A percentile compares a stretch with the other conserved stretches of the same genome.
phyloP scores from a whole-genome alignment of 1,139 yeast species.

The Yamadazyma diddensiae region DNA sequence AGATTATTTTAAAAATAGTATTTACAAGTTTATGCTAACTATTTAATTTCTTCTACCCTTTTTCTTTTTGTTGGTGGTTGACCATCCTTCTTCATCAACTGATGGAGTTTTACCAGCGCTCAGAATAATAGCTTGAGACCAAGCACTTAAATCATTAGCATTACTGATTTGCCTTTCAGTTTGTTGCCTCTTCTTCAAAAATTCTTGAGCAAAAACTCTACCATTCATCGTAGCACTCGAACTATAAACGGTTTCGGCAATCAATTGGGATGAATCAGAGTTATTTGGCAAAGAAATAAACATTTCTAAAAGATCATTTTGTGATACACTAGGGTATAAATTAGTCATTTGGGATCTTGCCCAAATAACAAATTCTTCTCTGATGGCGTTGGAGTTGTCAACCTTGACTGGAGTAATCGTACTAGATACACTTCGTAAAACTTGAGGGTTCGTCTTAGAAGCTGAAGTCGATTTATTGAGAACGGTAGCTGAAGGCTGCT shows the following conservation, averaged over 20 bases:
- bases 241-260: slow-evolving; percentile 88
- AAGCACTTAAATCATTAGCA: slow-evolving; percentile 52
- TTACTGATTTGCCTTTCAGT: slow-evolving; percentile 58
- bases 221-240: slow-evolving; percentile 95
- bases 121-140: slow-evolving; percentile 62
- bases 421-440: slow-evolving; percentile 47
- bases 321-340: slow-evolving; percentile 70
- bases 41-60: slow-evolving; percentile 30
- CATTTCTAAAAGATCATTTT: slow-evolving; percentile 75
- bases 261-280: slow-evolving; percentile 74
- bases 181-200: slow-evolving; percentile 68
- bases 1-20: too few species aligned
- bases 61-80: slow-evolving; percentile 50
- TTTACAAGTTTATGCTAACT: slow-evolving; percentile 1
- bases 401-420: slow-evolving; percentile 25
- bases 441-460: slow-evolving; percentile 34
- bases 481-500: slow-evolving; percentile 15
- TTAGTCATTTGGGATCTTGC: slow-evolving; percentile 72
- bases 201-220: slow-evolving; percentile 88
- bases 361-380: slow-evolving; percentile 81
- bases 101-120: slow-evolving; percentile 45
- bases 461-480: slow-evolving; percentile 9
- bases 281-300: slow-evolving; percentile 73
- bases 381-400: slow-evolving; percentile 28
- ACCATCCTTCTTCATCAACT: slow-evolving; percentile 77